phyloP scores from a whole-genome alignment of 2,329 filamentous ascomycete genomes.

The Hypoxylon sp. region DNA sequence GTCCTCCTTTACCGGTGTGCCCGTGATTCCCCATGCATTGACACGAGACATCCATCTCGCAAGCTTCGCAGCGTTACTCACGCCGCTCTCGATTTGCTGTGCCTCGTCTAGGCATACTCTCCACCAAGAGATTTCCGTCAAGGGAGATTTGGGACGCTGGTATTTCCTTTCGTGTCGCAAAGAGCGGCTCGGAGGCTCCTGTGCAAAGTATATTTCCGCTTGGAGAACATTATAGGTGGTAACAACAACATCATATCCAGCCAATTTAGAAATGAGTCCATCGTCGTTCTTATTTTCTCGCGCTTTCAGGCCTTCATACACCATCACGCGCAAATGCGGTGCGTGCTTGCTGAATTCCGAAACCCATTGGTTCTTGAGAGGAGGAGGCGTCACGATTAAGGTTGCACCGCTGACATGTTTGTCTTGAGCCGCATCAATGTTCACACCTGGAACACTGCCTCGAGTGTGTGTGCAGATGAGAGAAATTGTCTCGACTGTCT shows the following conservation, averaged over 20 bases:
- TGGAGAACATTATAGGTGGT: constrained; percentile 79
- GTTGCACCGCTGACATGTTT: constrained; percentile 67
- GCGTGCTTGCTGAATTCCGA: constrained; percentile 70
- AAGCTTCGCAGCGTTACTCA: constrained; percentile 84
- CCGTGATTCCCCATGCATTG: constrained; percentile 93
- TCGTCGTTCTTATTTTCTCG: constrained; percentile 51
- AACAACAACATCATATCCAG: constrained; percentile 68
- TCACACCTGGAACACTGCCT: constrained; percentile 26
- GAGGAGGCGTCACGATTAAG: constrained; percentile 69
- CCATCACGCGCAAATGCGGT: constrained; percentile 65
- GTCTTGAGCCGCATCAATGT: constrained; percentile 55
- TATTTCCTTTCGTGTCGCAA: constrained; percentile 75
- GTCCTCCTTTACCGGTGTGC: constrained; percentile 86
- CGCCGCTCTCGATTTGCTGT: constrained; percentile 93
- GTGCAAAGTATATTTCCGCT: constrained; percentile 81
- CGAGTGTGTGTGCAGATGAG: constrained; percentile 74
- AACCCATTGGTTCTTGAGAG: constrained; percentile 71
- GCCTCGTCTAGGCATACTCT: constrained; percentile 81
- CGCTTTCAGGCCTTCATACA: constrained; percentile 65
- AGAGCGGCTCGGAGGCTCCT: constrained; percentile 74
- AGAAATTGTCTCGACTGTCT: constrained; percentile 80
- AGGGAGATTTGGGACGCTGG: constrained; percentile 75
- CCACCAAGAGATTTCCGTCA: constrained; percentile 90
- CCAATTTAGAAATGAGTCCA: constrained; percentile 59
- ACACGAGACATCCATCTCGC: constrained; percentile 83